These are phyloP conservation scores for Daldinia childiae DNA, from an alignment of 495 filamentous ascomycete species.

Conservation along the genomic window DNA sequence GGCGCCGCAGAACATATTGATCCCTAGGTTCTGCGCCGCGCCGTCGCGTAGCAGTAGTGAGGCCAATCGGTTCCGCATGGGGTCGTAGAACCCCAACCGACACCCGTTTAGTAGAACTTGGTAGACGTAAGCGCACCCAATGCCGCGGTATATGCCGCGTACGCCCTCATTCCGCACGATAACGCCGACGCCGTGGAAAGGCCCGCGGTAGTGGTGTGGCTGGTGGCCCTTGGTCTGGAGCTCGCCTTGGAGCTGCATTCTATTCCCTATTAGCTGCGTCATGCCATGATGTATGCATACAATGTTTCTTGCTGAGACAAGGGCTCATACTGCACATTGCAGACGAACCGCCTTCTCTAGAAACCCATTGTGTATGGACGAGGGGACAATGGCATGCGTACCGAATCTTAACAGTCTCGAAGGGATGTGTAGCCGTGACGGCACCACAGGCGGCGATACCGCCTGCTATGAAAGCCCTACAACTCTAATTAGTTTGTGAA, in stretches of 20 bases:
- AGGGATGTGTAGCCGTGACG: slow-evolving; percentile 96
- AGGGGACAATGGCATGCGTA: slow-evolving; percentile 47
- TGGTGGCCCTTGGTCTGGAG: slow-evolving; percentile 85
- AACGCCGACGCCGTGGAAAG: slow-evolving; percentile 88
- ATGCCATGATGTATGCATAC: no score
- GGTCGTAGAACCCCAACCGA: slow-evolving; percentile 97
- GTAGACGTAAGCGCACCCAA: slow-evolving; percentile 95
- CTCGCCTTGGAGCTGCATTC: slow-evolving; percentile 96
- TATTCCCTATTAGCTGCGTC: slow-evolving; percentile 48
- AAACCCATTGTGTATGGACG: slow-evolving; percentile 1
- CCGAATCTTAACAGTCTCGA: slow-evolving; percentile 99
- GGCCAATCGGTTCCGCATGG: slow-evolving; percentile 76
- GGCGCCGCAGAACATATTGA: slow-evolving; percentile 94
- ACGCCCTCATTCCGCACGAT: slow-evolving; percentile 93
- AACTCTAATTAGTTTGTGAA: slow-evolving; percentile 27
- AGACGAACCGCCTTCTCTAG: not conserved
- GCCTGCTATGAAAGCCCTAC: slow-evolving; percentile 84
- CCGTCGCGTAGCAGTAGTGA: slow-evolving; percentile 72
- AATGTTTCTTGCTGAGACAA: no score
- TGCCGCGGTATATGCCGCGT: slow-evolving; percentile 84
- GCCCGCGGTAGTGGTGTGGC: slow-evolving; percentile 88
- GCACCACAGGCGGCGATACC: slow-evolving; percentile 97
- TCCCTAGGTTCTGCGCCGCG: slow-evolving; percentile 77
- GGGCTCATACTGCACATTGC: not conserved
- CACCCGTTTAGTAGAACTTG: slow-evolving; percentile 97